Evolutionary conservation across 345 rosid genomes (phyloP).

Genomic region (Ricinus communis): DNA sequence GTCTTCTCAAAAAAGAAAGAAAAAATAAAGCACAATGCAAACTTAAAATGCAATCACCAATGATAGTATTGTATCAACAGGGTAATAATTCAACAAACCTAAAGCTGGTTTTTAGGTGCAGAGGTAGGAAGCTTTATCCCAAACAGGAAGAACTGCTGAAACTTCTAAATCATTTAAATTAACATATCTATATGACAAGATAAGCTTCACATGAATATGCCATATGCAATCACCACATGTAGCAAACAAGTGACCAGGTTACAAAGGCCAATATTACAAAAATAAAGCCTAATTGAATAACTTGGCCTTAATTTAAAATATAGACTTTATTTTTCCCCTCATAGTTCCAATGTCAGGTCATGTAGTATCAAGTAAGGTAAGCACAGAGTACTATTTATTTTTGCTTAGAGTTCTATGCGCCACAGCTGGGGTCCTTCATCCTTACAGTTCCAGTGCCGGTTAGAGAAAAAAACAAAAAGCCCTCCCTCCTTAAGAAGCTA

Average conservation of each 20-base stretch:
- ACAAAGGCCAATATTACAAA: not conserved
- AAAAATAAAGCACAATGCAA: constrained; percentile 1
- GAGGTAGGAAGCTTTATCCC: not conserved
- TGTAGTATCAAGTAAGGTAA: too few relatives aligned
- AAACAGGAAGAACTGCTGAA: not conserved
- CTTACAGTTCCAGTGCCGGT: too few relatives aligned
- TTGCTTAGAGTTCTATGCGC: too few relatives aligned
- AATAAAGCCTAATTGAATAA: not conserved
- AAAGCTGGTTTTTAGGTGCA: not conserved
- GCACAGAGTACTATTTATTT: too few relatives aligned
- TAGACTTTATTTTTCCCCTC: too few relatives aligned
- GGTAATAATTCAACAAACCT: not conserved
- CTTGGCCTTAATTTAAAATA: not conserved
- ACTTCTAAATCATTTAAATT: not conserved
- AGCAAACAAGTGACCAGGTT: not conserved
- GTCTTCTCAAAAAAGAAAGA: too few relatives aligned
- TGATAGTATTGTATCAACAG: not conserved
- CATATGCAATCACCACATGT: not conserved
- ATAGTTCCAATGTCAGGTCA: too few relatives aligned
- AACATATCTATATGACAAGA: not conserved
- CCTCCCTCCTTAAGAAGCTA: too few relatives aligned
- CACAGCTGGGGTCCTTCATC: too few relatives aligned
- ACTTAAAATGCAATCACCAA: not conserved
- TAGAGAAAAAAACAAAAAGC: too few relatives aligned
- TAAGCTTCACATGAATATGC: not conserved